Conservation (phyloP, 139 green algal genomes). For the Eudorina sp. region DNA sequence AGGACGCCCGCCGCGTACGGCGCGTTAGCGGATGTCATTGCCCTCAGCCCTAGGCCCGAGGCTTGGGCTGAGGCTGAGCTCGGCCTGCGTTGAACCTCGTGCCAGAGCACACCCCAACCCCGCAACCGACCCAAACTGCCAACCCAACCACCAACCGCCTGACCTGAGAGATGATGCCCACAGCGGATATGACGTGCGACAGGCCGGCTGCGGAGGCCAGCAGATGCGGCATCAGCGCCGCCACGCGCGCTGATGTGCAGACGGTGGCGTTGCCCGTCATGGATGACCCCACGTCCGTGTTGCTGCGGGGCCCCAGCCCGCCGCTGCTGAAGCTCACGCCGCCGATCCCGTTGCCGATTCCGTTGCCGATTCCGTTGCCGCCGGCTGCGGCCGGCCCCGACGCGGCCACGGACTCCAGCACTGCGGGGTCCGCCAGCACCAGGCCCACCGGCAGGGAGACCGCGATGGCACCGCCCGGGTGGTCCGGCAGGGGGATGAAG, state of each 20-base stretch:
- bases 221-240: constrained; percentile 37
- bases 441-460: constrained; percentile 18
- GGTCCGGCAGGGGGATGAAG: constrained; percentile 32
- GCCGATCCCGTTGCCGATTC: not conserved
- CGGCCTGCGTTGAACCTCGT: no score
- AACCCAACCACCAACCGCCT: not conserved
- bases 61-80: no score
- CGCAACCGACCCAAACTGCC: no score
- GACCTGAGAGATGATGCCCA: constrained; percentile 18
- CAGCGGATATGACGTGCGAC: not conserved
- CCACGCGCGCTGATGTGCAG: not conserved
- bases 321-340: not conserved
- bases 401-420: constrained; percentile 21
- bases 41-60: no score
- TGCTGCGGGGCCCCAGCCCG: no score
- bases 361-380: not conserved
- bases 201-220: not conserved
- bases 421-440: constrained; percentile 6
- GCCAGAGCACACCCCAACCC: no score
- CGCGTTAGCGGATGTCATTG: no score
- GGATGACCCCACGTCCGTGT: not conserved
- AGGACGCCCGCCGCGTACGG: no score
- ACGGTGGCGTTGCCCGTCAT: not conserved
- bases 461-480: not conserved
- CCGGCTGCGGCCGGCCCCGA: not conserved